Conservation (phyloP, 1,139 yeast genomes). For the Zygotorulaspora mrakii region DNA sequence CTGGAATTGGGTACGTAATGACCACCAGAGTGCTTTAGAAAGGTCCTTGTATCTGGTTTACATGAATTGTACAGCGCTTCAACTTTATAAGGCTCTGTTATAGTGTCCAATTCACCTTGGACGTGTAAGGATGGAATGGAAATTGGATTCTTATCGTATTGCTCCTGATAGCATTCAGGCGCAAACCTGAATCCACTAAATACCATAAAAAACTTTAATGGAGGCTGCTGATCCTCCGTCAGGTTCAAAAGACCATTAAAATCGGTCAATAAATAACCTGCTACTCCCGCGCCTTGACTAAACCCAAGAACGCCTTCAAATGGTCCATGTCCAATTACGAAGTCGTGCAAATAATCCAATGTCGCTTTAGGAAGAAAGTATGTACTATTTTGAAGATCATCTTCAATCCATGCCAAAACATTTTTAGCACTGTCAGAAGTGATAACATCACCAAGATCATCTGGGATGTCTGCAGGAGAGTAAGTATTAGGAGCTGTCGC, state of each 20-base stretch:
- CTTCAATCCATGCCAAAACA: constrained; percentile 36
- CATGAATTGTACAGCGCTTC: constrained; percentile 55
- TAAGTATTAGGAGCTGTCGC: constrained; percentile 59
- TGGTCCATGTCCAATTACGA: constrained; percentile 57
- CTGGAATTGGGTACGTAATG: constrained; percentile 80
- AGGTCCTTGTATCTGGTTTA: constrained; percentile 43
- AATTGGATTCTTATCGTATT: constrained; percentile 44
- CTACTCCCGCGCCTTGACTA: constrained; percentile 88
- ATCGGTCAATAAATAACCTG: constrained; percentile 52
- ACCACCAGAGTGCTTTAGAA: constrained; percentile 76
- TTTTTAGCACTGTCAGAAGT: constrained; percentile 16
- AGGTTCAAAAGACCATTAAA: constrained; percentile 38
- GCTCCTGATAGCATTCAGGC: constrained; percentile 49
- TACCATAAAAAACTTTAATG: constrained; percentile 64
- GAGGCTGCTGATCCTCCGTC: constrained; percentile 38
- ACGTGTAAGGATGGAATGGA: constrained; percentile 67
- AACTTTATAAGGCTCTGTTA: constrained; percentile 72
- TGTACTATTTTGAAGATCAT: constrained; percentile 24
- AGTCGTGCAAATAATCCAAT: constrained; percentile 26
- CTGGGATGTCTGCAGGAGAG: constrained; percentile 32
- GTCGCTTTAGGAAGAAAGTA: constrained; percentile 29
- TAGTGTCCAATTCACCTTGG: constrained; percentile 82
- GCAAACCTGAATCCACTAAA: constrained; percentile 74
- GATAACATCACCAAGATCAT: constrained; percentile 17
- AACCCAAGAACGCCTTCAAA: constrained; percentile 85